phyloP scores from a whole-genome alignment of 2,329 filamentous ascomycete species.

The Fusarium sp. region DNA sequence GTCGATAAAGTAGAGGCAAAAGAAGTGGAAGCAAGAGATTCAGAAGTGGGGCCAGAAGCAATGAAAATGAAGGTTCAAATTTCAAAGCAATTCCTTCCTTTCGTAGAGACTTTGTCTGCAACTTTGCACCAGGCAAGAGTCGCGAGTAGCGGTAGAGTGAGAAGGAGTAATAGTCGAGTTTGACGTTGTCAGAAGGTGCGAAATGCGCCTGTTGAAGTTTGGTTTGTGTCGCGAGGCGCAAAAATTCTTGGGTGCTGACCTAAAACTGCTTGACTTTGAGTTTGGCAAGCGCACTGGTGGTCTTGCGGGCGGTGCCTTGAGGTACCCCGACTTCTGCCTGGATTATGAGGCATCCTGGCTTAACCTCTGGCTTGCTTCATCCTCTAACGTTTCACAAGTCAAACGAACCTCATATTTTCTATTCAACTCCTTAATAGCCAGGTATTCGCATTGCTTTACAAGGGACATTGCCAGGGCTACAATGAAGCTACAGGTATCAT shows the following conservation, averaged over 20 bases:
- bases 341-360: background rate
- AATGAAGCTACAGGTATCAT: constrained; percentile 6
- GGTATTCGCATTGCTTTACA: constrained; percentile 24
- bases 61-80: constrained; percentile 25
- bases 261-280: constrained; percentile 30
- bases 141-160: background rate
- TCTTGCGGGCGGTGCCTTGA: background rate
- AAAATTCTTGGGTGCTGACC: constrained; percentile 42
- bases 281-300: background rate
- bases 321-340: constrained; percentile 4
- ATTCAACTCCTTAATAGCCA: constrained; percentile 10
- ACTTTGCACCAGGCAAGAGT: constrained; percentile 55
- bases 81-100: constrained; percentile 44
- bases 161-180: constrained; percentile 22
- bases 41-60: constrained; percentile 28
- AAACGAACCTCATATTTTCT: constrained; percentile 10
- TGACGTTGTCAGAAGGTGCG: constrained; percentile 34
- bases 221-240: constrained; percentile 36
- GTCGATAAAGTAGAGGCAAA: constrained; percentile 31
- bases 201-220: constrained; percentile 29
- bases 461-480: constrained; percentile 7
- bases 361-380: background rate
- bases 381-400: constrained; percentile 18
- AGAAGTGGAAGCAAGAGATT: constrained; percentile 34
- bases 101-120: constrained; percentile 23